Evolutionary conservation across 495 filamentous ascomycete genomes (phyloP), one percentile per base, ranked within the genome.

Genomic region (Annulohypoxylon maeteangense): DNA sequence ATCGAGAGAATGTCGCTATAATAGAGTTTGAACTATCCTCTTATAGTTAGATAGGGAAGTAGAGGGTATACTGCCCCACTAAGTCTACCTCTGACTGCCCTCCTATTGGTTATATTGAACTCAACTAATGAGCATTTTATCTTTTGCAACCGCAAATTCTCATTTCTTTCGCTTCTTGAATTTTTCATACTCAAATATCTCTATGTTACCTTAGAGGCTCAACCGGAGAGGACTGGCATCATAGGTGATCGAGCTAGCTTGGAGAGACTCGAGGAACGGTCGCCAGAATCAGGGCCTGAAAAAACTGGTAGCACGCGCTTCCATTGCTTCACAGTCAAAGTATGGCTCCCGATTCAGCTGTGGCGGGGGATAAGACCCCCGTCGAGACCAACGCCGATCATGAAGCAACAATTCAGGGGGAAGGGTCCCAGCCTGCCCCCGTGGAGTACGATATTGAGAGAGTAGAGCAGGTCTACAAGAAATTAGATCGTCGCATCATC

Each of bases 401-500:
- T 18, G 74, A 73, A 62, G 75, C 65, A 40, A 45, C 40, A 18
- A 53, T 45, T 16, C 67, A 25, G 36, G 57, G 67, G 25, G 69
- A 75, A 67, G 57, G 60, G 8, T 56, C 29, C 29, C 65, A 34
- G 14, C 50, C 60, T 22, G 57, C 56, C 16, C 66, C 75, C 7
- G 69, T 76, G 7, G 85, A 87, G 16, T 83, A 84, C 22, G 79
- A 82, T 58, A 75, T 90, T 65, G 86, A 84, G 53, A 84, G 82
- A 48, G 82, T 92, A 56, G 90, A 91, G 71, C 76, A 74, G 62
- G 85, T 92, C 53, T 92, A 92, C 80, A 89, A 87, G 64, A 97
- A 95, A 78, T 83, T 97, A 61, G 93, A 97, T 74, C 83, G 83
- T 8, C 89, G 93, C 47, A 95, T 97, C 76, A 91, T 97, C 66